Evolutionary conservation across 106 monocot species (phyloP).

Genomic region (Dactylorhiza incarnata): DNA sequence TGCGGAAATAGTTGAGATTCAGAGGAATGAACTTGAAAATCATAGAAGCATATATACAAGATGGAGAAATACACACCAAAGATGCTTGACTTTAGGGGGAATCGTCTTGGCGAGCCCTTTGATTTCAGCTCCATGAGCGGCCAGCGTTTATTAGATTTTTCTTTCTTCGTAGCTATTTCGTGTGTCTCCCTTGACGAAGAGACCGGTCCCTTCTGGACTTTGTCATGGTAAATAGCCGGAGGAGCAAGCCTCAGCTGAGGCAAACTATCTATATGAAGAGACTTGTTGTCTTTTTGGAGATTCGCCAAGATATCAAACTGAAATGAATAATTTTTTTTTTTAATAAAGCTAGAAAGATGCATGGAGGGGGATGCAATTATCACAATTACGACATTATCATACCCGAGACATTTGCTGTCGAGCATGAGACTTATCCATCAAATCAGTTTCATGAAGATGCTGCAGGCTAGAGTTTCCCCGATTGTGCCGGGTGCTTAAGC

Average conservation of each 20-base stretch:
- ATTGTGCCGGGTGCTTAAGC: constrained; percentile 12
- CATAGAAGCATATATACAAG: background rate
- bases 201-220: constrained; percentile 43
- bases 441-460: constrained; percentile 56
- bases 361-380: too few relatives aligned
- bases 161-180: constrained; percentile 24
- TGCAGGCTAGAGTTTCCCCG: constrained; percentile 25
- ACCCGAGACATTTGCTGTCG: constrained; percentile 72
- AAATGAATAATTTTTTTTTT: background rate
- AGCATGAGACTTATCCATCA: constrained; percentile 49
- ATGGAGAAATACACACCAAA: constrained; percentile 38
- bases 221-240: constrained; percentile 89
- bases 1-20: constrained; percentile 14
- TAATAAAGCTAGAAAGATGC: too few relatives aligned
- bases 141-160: constrained; percentile 40
- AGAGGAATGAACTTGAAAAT: background rate
- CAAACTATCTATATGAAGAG: constrained; percentile 40
- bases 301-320: constrained; percentile 88
- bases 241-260: constrained; percentile 79
- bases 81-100: constrained; percentile 46
- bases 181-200: constrained; percentile 28
- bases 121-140: constrained; percentile 45
- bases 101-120: constrained; percentile 33
- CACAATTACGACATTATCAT: background rate
- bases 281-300: constrained; percentile 55